These are phyloP conservation scores for Lentinula aciculospora DNA, from an alignment of 768 basidiomycete species.

Conservation along the genomic window DNA sequence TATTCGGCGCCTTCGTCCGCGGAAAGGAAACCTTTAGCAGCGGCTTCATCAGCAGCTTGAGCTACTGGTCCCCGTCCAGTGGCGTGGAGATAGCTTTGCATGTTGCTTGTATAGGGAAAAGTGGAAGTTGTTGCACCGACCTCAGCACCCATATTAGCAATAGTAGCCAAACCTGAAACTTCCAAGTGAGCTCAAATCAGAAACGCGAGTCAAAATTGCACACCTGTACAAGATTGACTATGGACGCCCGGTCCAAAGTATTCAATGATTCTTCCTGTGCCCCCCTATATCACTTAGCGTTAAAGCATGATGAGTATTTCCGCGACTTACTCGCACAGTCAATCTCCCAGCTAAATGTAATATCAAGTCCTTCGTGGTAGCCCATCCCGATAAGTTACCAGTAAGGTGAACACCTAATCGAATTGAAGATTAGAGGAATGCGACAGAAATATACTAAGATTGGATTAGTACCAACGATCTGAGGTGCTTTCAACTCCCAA, in stretches of 20 bases:
- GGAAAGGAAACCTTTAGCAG: slow-evolving; percentile 66
- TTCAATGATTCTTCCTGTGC: slow-evolving; percentile 92
- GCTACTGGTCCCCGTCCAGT: slow-evolving; percentile 88
- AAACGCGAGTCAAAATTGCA: slow-evolving; percentile 4
- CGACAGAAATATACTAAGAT: background rate
- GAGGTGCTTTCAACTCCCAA: slow-evolving; percentile 94
- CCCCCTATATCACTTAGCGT: slow-evolving; percentile 52
- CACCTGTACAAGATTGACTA: slow-evolving; percentile 89
- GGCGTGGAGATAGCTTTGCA: slow-evolving; percentile 85
- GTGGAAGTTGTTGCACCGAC: slow-evolving; percentile 99
- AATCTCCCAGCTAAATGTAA: slow-evolving; percentile 90
- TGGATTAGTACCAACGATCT: slow-evolving; percentile 59
- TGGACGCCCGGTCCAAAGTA: slow-evolving; percentile 94
- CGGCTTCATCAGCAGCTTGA: slow-evolving; percentile 79
- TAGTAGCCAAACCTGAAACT: slow-evolving; percentile 74
- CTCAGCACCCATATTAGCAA: slow-evolving; percentile 99
- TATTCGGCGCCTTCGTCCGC: slow-evolving; percentile 90
- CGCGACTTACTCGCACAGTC: slow-evolving; percentile 75
- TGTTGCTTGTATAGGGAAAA: slow-evolving; percentile 90
- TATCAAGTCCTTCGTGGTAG: slow-evolving; percentile 94
- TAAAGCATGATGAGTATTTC: background rate
- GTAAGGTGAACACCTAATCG: slow-evolving; percentile 78
- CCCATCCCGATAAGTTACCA: slow-evolving; percentile 85
- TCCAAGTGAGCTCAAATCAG: background rate
- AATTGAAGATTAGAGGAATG: background rate